phyloP scores from a whole-genome alignment of 352 stramenopile genomes.

The Salisapilia sapeloensis region DNA sequence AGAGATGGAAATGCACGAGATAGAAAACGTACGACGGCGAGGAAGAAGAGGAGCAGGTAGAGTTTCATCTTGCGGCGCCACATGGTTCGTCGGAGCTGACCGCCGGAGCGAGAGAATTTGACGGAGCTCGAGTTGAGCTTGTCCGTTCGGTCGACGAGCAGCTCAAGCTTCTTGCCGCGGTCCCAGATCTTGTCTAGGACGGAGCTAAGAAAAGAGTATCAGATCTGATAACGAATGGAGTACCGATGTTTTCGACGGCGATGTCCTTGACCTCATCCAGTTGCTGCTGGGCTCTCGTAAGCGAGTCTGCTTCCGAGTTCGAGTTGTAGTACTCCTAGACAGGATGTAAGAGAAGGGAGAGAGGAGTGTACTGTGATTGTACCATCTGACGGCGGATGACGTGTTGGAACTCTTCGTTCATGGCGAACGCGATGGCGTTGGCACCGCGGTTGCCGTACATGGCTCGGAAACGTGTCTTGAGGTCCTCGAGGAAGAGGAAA shows the following conservation, averaged over 20 bases:
- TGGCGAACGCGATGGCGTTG: conserved; percentile 93
- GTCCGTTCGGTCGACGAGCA: conserved; percentile 86
- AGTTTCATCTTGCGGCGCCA: conserved; percentile 84
- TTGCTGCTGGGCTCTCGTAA: conserved; percentile 87
- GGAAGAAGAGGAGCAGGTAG: conserved; percentile 53
- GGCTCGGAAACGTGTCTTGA: conserved; percentile 85
- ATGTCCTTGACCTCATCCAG: conserved; percentile 97
- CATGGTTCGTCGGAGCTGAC: conserved; percentile 75
- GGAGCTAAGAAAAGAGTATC: background rate
- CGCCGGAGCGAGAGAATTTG: conserved; percentile 88
- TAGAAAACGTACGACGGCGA: conserved; percentile 28
- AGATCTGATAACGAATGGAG: background rate
- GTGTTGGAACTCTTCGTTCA: conserved; percentile 95
- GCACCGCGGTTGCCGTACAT: conserved; percentile 63
- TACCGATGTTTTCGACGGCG: conserved; percentile 98
- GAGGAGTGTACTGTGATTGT: background rate
- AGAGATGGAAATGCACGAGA: background rate
- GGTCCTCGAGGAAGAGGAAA: conserved; percentile 96
- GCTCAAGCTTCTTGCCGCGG: conserved; percentile 97
- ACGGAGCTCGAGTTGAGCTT: conserved; percentile 94
- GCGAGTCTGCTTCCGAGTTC: conserved; percentile 83
- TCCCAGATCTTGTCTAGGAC: conserved; percentile 92
- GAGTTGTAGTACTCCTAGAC: conserved; percentile 81
- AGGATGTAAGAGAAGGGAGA: too few relatives aligned
- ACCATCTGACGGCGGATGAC: conserved; percentile 90